phyloP scores from a whole-genome alignment of 805 yeast species.

The Metschnikowia drakensbergensis region DNA sequence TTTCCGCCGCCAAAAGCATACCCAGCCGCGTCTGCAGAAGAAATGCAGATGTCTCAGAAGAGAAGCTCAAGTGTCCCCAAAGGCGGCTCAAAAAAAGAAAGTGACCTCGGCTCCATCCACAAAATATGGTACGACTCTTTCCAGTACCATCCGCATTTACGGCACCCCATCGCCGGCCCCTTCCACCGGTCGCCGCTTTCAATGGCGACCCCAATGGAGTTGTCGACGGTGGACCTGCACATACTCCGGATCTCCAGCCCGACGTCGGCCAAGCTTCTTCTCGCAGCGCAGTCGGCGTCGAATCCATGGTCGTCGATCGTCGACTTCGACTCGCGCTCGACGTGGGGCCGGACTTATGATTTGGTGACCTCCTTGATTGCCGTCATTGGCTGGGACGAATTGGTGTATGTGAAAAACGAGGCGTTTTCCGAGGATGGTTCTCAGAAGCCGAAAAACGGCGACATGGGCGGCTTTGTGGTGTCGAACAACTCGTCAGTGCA shows the following conservation, averaged over 20 bases:
- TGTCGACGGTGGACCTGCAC: slow-evolving; percentile 33
- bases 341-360: slow-evolving; percentile 53
- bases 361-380: slow-evolving; percentile 65
- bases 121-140: slow-evolving; percentile 33
- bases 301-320: slow-evolving; percentile 25
- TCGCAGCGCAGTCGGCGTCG: slow-evolving; percentile 33
- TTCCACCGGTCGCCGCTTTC: slow-evolving; percentile 36
- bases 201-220: slow-evolving; percentile 29
- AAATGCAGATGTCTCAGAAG: neutral
- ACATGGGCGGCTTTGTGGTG: slow-evolving; percentile 15
- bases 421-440: slow-evolving; percentile 51
- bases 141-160: slow-evolving; percentile 25
- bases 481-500: slow-evolving; percentile 25
- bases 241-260: slow-evolving; percentile 29
- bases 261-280: slow-evolving; percentile 21
- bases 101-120: slow-evolving; percentile 28
- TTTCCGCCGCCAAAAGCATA: slow-evolving; percentile 13
- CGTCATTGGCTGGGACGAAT: slow-evolving; percentile 76
- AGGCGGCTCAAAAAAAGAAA: neutral
- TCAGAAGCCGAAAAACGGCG: slow-evolving; percentile 14
- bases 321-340: slow-evolving; percentile 32
- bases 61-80: neutral
- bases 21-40: neutral
- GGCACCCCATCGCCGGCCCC: slow-evolving; percentile 38
- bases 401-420: slow-evolving; percentile 60